These are phyloP conservation scores for Ascomycota sp. DNA, from an alignment of 2,329 filamentous ascomycete genomes.

Conservation along the genomic window DNA sequence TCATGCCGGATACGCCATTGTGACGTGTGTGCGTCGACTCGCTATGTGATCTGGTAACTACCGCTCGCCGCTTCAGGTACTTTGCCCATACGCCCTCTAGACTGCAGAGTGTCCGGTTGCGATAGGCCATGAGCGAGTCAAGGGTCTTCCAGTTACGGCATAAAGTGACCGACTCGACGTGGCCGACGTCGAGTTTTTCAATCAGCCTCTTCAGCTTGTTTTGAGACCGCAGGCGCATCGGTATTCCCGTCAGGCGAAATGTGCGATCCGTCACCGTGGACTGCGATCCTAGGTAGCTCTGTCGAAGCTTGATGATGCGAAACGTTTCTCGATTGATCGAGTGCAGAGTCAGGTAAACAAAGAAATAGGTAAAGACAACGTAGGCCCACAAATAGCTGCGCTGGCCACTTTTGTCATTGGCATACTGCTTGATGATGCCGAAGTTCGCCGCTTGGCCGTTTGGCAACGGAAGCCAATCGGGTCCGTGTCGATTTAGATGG, in stretches of 20 bases:
- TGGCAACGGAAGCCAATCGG: background rate
- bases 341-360: slow-evolving; percentile 64
- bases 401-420: slow-evolving; percentile 15
- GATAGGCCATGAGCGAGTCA: slow-evolving; percentile 50
- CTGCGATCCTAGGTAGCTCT: slow-evolving; percentile 82
- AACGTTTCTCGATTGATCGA: slow-evolving; percentile 68
- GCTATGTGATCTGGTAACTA: slow-evolving; percentile 2
- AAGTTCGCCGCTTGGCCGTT: slow-evolving; percentile 1
- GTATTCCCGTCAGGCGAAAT: slow-evolving; percentile 78
- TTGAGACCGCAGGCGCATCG: slow-evolving; percentile 57
- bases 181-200: slow-evolving; percentile 72
- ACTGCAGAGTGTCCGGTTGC: slow-evolving; percentile 44
- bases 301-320: slow-evolving; percentile 65
- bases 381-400: slow-evolving; percentile 69
- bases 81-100: slow-evolving; percentile 73
- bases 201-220: slow-evolving; percentile 69
- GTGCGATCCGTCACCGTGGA: slow-evolving; percentile 93
- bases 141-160: slow-evolving; percentile 75
- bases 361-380: slow-evolving; percentile 84
- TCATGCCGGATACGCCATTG: background rate
- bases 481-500: slow-evolving; percentile 1
- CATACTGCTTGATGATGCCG: slow-evolving; percentile 10
- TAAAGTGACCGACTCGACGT: slow-evolving; percentile 69
- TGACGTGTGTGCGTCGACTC: slow-evolving; percentile 2
- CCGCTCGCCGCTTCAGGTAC: slow-evolving; percentile 20